Evolutionary conservation across 2,329 filamentous ascomycete species (phyloP), one percentile per base, ranked within the genome.

Genomic region (Cladosporium sphaerospermum): DNA sequence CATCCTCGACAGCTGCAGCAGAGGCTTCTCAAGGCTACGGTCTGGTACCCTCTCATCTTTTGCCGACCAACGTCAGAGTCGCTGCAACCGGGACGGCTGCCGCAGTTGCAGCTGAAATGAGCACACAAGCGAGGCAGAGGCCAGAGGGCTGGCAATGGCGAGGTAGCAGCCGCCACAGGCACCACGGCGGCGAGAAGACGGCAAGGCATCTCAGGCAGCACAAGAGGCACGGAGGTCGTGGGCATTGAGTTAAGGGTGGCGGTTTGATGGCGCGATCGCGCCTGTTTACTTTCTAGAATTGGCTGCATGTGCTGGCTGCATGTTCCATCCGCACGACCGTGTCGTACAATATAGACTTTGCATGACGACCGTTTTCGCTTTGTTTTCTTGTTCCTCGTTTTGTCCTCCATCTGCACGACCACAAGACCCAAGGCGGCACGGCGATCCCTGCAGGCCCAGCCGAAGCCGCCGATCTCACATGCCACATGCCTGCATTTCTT

Each of bases 171-270:
- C 31, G 14, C 5, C 10, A 45, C n/a, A 9, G 14, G 5, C 33
- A 33, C 7, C n/a, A 33, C 9, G 33, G 19, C 18, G n/a, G 13
- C 71, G 66, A 46, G 60, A 51, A 55, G 50, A 45, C 44, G 16
- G 56, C 57, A 44, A 59, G 55, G 39, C 61, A 64, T 55, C 51
- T 64, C 57, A 49, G 54, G 44, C 16, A 52, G 49, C 62, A 64
- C 45, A 63, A 59, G 62, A 60, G 59, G 32, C 61, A 61, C 48
- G 54, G 45, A 28, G 45, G 49, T n/a, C 31, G 47, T 42, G 49
- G 49, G 40, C 42, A 13, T n/a, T 44, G 18, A 44, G 13, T 19
- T 28, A 28, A 28, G 23, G 23, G 23, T 28, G 23, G 23, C 23
- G 23, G 23, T 5, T 28, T 28, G 23, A 28, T 28, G 23, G 23